phyloP scores from a whole-genome alignment of 192 early-diverging fungal species.

The Entophlyctis luteolus region DNA sequence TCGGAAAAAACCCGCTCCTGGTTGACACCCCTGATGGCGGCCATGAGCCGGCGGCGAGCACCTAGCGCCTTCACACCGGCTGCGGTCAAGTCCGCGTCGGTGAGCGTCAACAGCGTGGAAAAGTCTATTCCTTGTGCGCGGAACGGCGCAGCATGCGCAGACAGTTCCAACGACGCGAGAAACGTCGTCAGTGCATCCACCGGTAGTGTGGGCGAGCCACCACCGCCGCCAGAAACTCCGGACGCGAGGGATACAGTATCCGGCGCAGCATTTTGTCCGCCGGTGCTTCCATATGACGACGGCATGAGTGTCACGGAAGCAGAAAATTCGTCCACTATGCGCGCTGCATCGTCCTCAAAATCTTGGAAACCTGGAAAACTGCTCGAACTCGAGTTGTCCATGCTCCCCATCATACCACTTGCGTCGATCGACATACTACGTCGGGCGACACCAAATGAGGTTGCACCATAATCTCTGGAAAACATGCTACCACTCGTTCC shows the following conservation, averaged over 20 bases:
- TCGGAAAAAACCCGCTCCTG: too few species aligned
- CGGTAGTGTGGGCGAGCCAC: not conserved
- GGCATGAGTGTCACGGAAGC: not conserved
- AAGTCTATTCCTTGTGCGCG: slow-evolving; percentile 52
- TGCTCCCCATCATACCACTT: too few species aligned
- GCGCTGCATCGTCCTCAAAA: not conserved
- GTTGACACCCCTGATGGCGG: slow-evolving; percentile 42
- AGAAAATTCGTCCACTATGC: not conserved
- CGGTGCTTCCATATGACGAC: slow-evolving; percentile 9
- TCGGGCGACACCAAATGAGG: too few species aligned
- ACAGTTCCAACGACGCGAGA: slow-evolving; percentile 38
- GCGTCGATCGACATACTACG: too few species aligned
- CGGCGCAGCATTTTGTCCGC: not conserved
- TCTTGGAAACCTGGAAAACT: not conserved
- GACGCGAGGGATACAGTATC: slow-evolving; percentile 20
- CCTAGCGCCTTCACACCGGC: slow-evolving; percentile 51
- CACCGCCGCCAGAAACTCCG: too few species aligned
- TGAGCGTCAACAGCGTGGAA: slow-evolving; percentile 39
- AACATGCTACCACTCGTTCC: too few species aligned
- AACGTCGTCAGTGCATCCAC: slow-evolving; percentile 30
- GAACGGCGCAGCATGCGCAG: slow-evolving; percentile 39
- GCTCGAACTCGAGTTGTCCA: too few species aligned
- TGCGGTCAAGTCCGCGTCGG: slow-evolving; percentile 46
- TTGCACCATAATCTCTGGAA: too few species aligned
- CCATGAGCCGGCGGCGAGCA: slow-evolving; percentile 45